Percentiles rank a stretch among this genome's conserved stretches.
Evolutionary conservation across 371 early-diverging fungal genomes (phyloP).

Genomic region (Rhizopus delemar): DNA sequence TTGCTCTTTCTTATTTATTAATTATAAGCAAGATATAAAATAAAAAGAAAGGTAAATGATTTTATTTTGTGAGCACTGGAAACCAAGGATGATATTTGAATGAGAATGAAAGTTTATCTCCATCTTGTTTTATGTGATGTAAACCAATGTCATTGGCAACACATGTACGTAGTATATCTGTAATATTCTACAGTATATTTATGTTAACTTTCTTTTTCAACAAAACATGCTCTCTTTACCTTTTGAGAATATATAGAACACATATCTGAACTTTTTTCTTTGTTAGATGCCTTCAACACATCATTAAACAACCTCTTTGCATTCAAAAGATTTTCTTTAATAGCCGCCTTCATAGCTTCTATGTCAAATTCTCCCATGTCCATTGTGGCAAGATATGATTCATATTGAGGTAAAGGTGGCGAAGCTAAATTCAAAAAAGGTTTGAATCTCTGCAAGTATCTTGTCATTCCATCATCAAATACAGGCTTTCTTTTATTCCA

Average conservation of each 20-base stretch:
- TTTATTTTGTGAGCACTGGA: conserved; percentile 32
- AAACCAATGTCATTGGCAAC: conserved; percentile 44
- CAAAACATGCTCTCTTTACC: conserved; percentile 27
- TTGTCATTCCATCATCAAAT: conserved; percentile 58
- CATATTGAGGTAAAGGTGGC: conserved; percentile 50
- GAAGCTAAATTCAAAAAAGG: conserved; percentile 50
- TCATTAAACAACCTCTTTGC: conserved; percentile 39
- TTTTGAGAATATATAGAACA: conserved; percentile 42
- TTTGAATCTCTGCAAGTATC: conserved; percentile 65
- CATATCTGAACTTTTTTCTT: conserved; percentile 46
- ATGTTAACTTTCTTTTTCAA: background rate
- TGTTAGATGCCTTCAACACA: conserved; percentile 13
- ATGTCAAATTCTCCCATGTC: conserved; percentile 32
- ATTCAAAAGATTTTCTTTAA: conserved; percentile 23
- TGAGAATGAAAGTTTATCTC: conserved; percentile 9
- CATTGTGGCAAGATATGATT: conserved; percentile 28
- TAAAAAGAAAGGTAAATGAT: background rate
- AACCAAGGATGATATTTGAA: conserved; percentile 61
- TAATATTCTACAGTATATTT: conserved; percentile 36
- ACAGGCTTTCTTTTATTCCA: conserved; percentile 39
- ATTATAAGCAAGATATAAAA: too few relatives aligned
- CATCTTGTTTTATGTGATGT: conserved; percentile 11
- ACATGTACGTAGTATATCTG: conserved; percentile 42
- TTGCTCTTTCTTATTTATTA: too few relatives aligned
- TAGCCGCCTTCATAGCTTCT: conserved; percentile 22